Evolutionary conservation across 345 rosid species (phyloP).

Genomic region (Salix brachista): DNA sequence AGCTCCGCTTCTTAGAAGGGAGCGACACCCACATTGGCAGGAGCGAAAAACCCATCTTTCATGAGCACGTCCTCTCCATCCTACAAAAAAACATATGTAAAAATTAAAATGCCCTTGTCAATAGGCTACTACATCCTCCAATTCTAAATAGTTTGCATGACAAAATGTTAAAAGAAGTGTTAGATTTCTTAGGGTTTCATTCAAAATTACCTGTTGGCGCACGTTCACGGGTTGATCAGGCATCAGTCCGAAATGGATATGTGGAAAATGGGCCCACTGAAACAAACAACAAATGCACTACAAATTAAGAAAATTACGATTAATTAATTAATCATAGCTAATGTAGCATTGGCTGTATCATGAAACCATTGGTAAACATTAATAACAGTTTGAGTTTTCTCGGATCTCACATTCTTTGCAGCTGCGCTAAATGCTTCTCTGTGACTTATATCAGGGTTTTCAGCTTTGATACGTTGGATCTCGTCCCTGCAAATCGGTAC

Average conservation of each 20-base stretch:
- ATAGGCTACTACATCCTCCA: neutral
- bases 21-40: conserved; percentile 66
- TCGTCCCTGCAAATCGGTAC: conserved; percentile 66
- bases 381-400: neutral
- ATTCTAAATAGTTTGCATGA: neutral
- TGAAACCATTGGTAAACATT: neutral
- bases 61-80: conserved; percentile 69
- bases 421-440: conserved; percentile 99
- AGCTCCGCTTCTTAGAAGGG: conserved; percentile 42
- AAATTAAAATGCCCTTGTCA: neutral
- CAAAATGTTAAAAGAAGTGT: neutral
- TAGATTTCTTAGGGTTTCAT: conserved; percentile 12
- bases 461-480: conserved; percentile 99
- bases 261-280: conserved; percentile 99
- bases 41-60: conserved; percentile 75
- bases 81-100: conserved; percentile 26
- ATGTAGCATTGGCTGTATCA: neutral
- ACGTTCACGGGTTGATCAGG: conserved; percentile 92
- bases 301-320: neutral
- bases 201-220: conserved; percentile 64
- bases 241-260: conserved; percentile 94
- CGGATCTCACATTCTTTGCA: conserved; percentile 87
- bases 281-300: conserved; percentile 5
- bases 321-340: neutral
- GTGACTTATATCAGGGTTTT: conserved; percentile 98